Evolutionary conservation across 2,329 filamentous ascomycete genomes (phyloP), one percentile per base, ranked within the genome.

Genomic region (Fusarium nelsonii): DNA sequence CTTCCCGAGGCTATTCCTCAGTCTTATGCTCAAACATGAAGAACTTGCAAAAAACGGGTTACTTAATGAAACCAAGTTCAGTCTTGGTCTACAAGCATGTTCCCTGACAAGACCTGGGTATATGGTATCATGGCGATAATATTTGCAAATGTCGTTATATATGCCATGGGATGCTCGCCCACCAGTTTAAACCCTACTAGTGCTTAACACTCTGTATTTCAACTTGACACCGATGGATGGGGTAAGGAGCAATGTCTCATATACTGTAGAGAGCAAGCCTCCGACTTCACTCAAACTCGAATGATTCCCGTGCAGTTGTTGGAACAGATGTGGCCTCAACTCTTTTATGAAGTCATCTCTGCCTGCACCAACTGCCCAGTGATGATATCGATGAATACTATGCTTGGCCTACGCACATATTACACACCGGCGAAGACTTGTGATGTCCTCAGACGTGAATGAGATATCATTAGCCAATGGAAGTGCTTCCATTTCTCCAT

Each of bases 1-100:
- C 59, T 63, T 64, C 61, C 71, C 72, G 69, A 61, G 72, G 72
- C 55, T 74, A 74, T 70, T 68, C 14, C 15, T 40, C 37, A 16
- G 8, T 33, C 32, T 14, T n/a, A 4, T 36, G 15, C 20, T 11
- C 33, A 36, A 18, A 7, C 4, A 18, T 8, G 8, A n/a, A 11
- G 26, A 32, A 18, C 26, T 32, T n/a, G 28, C 28, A 32, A 20
- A 32, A 18, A 4, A 23, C 16, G 16, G 4, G n/a, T 32, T 7
- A 18, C 8, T 45, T 18, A 16, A 14, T 14, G 43, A 18, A 32
- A 15, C 2, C 8, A 30, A 16, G 8, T 18, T 32, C 8, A 20
- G 8, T 11, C 23, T 32, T 7, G 4, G 9, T 18, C 11, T 32
- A 9, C 16, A 20, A 30, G 26, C 10, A 30, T n/a, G 23, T 12